phyloP scores from a whole-genome alignment of 2,329 filamentous ascomycete genomes.

The Dactylellina sp. region DNA sequence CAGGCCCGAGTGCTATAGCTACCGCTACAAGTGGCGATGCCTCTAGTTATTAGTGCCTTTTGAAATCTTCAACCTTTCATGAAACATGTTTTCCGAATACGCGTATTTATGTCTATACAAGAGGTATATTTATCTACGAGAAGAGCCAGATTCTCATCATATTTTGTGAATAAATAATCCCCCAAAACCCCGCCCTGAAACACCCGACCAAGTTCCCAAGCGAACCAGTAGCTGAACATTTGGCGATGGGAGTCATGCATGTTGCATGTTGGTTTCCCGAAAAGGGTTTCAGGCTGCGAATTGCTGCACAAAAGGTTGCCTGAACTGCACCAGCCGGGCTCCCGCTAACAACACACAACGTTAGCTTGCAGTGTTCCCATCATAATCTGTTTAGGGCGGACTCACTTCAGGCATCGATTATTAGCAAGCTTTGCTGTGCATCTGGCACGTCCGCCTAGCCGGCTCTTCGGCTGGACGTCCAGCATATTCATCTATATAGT shows the following conservation, averaged over 20 bases:
- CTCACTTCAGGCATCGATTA: neutral
- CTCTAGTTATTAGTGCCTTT: neutral
- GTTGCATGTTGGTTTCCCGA: conserved; percentile 12
- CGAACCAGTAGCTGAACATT: neutral
- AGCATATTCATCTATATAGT: too few species aligned
- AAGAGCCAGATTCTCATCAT: too few species aligned
- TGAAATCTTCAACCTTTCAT: neutral
- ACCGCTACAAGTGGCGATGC: conserved; percentile 28
- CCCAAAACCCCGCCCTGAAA: neutral
- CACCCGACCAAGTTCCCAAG: neutral
- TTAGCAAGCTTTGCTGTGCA: neutral
- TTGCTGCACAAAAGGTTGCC: conserved; percentile 26
- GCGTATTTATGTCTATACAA: too few species aligned
- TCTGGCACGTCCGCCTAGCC: neutral
- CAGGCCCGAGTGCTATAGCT: conserved; percentile 51
- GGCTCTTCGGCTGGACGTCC: neutral
- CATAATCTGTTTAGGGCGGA: neutral
- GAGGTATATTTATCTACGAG: too few species aligned
- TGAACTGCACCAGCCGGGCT: conserved; percentile 6
- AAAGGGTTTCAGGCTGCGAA: conserved; percentile 27
- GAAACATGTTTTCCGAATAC: too few species aligned
- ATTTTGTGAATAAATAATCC: too few species aligned
- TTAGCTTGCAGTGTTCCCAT: conserved; percentile 9
- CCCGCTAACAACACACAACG: conserved; percentile 18
- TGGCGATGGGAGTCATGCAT: conserved; percentile 13